These are phyloP conservation scores for Leishmania gerbilli DNA, from an alignment of 208 protist species.

Conservation along the genomic window DNA sequence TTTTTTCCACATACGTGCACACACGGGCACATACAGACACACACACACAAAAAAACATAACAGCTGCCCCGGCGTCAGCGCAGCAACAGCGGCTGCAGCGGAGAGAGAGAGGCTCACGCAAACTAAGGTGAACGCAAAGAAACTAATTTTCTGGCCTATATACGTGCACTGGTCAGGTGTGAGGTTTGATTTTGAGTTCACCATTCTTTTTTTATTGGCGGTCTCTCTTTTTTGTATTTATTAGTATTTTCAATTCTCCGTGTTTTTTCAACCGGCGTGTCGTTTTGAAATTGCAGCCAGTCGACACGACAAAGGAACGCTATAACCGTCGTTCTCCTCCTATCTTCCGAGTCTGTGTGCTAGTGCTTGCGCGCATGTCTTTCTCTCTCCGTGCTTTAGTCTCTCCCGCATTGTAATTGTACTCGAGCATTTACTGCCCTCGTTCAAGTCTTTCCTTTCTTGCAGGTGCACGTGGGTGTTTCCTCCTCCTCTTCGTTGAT, in stretches of 20 bases:
- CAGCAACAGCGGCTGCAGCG: not conserved
- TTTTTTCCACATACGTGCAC: not conserved
- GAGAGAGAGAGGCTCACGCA: not conserved
- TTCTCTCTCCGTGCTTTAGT: not conserved
- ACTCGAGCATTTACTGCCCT: not conserved
- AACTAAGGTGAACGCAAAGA: not conserved
- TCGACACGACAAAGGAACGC: not conserved
- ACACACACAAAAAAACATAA: not conserved
- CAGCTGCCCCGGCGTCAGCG: not conserved
- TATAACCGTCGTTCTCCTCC: not conserved
- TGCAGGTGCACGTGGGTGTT: not conserved
- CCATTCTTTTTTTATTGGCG: not conserved
- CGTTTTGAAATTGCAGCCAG: not conserved
- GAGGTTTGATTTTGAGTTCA: not conserved
- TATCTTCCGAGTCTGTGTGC: not conserved
- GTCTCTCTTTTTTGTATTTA: too few relatives aligned
- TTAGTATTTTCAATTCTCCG: too few relatives aligned
- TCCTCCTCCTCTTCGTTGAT: not conserved
- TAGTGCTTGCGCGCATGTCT: not conserved
- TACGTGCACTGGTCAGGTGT: not conserved
- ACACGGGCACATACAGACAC: too few relatives aligned
- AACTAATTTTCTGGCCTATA: not conserved
- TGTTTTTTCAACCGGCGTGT: not conserved
- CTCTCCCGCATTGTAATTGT: not conserved
- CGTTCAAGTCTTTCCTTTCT: not conserved